Conservation (phyloP, 441 rosid species). For the Bocquillonia castaneifolia region DNA sequence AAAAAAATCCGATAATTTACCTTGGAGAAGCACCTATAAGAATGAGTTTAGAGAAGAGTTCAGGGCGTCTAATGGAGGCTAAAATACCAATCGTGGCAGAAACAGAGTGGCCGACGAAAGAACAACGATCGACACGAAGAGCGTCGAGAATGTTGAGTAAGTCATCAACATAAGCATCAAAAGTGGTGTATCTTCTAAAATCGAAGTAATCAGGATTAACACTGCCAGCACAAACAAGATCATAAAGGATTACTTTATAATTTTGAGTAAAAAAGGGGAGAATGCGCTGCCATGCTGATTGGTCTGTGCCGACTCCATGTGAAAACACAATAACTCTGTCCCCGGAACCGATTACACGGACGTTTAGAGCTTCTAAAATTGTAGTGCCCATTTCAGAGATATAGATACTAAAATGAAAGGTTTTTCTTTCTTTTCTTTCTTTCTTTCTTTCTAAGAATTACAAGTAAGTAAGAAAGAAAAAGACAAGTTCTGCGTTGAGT, state of each 20-base stretch:
- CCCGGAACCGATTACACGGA: constrained; percentile 68
- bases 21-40: constrained; percentile 76
- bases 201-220: constrained; percentile 83
- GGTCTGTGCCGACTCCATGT: constrained; percentile 96
- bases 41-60: constrained; percentile 75
- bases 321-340: constrained; percentile 57
- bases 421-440: too few relatives aligned
- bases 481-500: too few relatives aligned
- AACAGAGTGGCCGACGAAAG: constrained; percentile 81
- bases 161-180: constrained; percentile 74
- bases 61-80: constrained; percentile 82
- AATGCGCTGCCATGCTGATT: constrained; percentile 87
- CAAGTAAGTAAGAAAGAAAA: too few relatives aligned
- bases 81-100: constrained; percentile 74
- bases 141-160: constrained; percentile 73
- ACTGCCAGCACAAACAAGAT: constrained; percentile 89
- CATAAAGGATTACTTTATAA: constrained; percentile 58
- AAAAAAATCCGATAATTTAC: constrained; percentile 35
- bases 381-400: constrained; percentile 33
- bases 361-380: constrained; percentile 76
- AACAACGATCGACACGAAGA: constrained; percentile 49
- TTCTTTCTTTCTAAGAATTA: too few relatives aligned
- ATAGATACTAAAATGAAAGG: too few relatives aligned
- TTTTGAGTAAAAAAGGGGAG: constrained; percentile 66
- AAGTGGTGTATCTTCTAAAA: constrained; percentile 58